Evolutionary conservation across 78 protist species (phyloP).

Genomic region (Dictyostelium discoideum): DNA sequence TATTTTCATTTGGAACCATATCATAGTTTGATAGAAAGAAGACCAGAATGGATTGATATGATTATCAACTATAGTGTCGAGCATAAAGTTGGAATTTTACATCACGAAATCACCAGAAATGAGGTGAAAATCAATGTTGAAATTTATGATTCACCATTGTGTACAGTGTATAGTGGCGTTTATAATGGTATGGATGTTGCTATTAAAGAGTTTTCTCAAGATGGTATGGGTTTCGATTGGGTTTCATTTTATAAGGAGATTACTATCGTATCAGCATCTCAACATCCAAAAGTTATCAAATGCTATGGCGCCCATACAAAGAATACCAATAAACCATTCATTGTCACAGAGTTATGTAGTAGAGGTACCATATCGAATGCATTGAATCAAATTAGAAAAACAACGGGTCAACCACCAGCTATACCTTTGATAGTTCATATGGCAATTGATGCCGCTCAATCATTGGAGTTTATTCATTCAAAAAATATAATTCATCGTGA

Average conservation of each 20-base stretch:
- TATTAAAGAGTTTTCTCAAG: conserved; percentile 49
- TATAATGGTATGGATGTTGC: conserved; percentile 60
- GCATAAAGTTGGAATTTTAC: conserved; percentile 13
- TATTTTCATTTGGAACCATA: conserved; percentile 54
- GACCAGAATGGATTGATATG: conserved; percentile 64
- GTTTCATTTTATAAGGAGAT: conserved; percentile 27
- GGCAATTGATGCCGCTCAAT: conserved; percentile 68
- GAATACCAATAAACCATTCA: conserved; percentile 51
- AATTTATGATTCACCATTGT: conserved; percentile 72
- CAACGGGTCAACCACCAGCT: background rate
- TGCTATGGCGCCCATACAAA: conserved; percentile 54
- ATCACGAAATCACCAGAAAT: background rate
- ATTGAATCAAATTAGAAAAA: background rate
- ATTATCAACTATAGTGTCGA: conserved; percentile 16
- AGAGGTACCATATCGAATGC: conserved; percentile 49
- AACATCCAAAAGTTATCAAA: conserved; percentile 63
- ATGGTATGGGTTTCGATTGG: conserved; percentile 68
- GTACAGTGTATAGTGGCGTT: conserved; percentile 45
- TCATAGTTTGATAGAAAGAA: conserved; percentile 38
- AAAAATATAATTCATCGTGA: conserved; percentile 66
- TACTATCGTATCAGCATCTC: conserved; percentile 20
- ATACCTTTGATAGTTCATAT: conserved; percentile 9
- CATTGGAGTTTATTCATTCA: conserved; percentile 49
- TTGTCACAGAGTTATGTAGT: conserved; percentile 67
- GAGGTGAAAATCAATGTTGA: background rate